Evolutionary conservation across 306 rosid genomes (phyloP).

Genomic region (Ormosia semicastrata): DNA sequence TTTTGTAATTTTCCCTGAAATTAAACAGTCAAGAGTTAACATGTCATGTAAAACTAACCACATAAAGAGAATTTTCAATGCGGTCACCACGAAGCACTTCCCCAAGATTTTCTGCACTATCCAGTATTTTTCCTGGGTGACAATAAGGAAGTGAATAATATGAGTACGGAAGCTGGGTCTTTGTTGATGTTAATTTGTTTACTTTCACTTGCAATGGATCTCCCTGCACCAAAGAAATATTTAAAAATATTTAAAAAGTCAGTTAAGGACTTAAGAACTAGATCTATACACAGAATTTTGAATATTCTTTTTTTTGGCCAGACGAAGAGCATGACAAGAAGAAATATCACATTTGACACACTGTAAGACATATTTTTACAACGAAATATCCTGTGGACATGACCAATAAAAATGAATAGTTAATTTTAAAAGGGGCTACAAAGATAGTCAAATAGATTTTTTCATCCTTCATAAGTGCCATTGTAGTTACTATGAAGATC

Average conservation of each 20-base stretch:
- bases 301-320: not conserved
- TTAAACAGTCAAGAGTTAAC: not conserved
- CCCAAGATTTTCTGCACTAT: slow-evolving; percentile 94
- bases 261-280: not conserved
- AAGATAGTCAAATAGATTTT: not conserved
- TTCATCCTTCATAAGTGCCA: not conserved
- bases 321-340: not conserved
- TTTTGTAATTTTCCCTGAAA: not conserved
- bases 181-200: slow-evolving; percentile 87
- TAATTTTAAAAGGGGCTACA: not conserved
- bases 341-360: not conserved
- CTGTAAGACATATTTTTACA: not conserved
- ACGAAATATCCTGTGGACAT: not conserved
- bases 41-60: slow-evolving; percentile 51
- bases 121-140: slow-evolving; percentile 63
- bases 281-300: not conserved
- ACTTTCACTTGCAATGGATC: slow-evolving; percentile 88
- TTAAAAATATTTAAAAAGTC: slow-evolving; percentile 2
- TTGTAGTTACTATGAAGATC: not conserved
- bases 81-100: slow-evolving; percentile 99
- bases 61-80: slow-evolving; percentile 87
- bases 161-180: slow-evolving; percentile 97
- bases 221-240: slow-evolving; percentile 62
- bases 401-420: not conserved
- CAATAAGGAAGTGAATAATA: slow-evolving; percentile 82